Evolutionary conservation across 495 filamentous ascomycete genomes (phyloP).

Genomic region (Podospora fimiseda): DNA sequence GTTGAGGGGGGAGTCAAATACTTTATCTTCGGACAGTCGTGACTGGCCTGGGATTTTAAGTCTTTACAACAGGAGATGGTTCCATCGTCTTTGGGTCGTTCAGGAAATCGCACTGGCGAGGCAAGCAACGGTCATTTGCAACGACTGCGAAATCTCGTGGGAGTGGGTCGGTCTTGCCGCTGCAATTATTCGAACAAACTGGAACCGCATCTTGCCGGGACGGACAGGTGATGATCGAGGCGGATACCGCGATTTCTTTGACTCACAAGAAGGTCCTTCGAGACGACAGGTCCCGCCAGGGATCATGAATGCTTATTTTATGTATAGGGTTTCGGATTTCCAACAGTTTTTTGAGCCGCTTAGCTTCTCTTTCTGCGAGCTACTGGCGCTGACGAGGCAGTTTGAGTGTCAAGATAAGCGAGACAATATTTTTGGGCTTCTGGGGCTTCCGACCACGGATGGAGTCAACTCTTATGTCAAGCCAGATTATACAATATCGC

Average conservation of each 20-base stretch:
- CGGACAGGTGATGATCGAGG: neutral
- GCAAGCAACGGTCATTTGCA: conserved; percentile 11
- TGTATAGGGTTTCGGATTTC: conserved; percentile 9
- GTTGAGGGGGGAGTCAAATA: neutral
- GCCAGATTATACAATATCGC: conserved; percentile 1
- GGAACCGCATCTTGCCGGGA: neutral
- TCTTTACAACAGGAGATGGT: conserved; percentile 12
- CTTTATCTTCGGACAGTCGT: neutral
- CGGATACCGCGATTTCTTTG: neutral
- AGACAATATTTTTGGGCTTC: conserved; percentile 14
- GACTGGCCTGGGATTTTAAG: neutral
- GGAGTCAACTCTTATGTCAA: conserved; percentile 3
- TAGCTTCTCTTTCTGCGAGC: conserved; percentile 10
- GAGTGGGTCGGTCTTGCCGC: conserved; percentile 14
- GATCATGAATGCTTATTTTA: conserved; percentile 15
- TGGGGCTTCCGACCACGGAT: conserved; percentile 12
- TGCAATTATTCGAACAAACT: conserved; percentile 14
- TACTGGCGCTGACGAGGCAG: conserved; percentile 12
- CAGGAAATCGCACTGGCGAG: conserved; percentile 14
- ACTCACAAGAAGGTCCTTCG: too few relatives aligned
- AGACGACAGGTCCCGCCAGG: neutral
- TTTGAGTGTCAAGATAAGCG: conserved; percentile 6
- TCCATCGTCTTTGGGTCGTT: conserved; percentile 14
- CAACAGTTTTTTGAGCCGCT: conserved; percentile 6
- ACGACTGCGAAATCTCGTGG: conserved; percentile 12